Evolutionary conservation across 2,329 filamentous ascomycete species (phyloP).

Genomic region (Sarocladium strictum): DNA sequence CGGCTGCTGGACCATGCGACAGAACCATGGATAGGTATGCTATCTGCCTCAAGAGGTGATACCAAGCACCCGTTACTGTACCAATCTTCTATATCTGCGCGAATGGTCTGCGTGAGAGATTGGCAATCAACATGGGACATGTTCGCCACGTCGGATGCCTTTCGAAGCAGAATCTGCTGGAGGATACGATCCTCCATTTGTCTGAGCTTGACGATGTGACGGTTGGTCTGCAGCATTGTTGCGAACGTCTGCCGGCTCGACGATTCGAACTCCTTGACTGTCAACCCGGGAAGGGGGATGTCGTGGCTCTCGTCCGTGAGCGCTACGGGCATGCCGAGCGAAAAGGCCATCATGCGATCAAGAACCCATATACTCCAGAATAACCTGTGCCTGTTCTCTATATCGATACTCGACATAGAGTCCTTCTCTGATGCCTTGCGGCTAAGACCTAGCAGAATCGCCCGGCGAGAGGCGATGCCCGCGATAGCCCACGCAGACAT

Average conservation of each 20-base stretch:
- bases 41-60: conserved; percentile 35
- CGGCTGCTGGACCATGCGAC: conserved; percentile 37
- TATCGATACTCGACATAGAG: conserved; percentile 19
- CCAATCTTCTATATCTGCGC: conserved; percentile 40
- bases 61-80: conserved; percentile 39
- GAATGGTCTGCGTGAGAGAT: conserved; percentile 26
- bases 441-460: conserved; percentile 31
- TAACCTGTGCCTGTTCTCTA: conserved; percentile 31
- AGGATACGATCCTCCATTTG: conserved; percentile 35
- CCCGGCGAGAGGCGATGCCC: conserved; percentile 33
- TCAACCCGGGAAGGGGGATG: conserved; percentile 36
- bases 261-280: conserved; percentile 38
- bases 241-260: conserved; percentile 30
- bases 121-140: conserved; percentile 26
- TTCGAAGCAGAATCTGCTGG: conserved; percentile 27
- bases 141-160: conserved; percentile 21
- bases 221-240: conserved; percentile 36
- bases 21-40: conserved; percentile 38
- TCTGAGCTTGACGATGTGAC: conserved; percentile 38
- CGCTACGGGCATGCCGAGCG: conserved; percentile 32
- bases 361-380: conserved; percentile 40
- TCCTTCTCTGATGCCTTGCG: conserved; percentile 23
- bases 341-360: conserved; percentile 38
- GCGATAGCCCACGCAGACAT: conserved; percentile 34
- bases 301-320: conserved; percentile 32